Evolutionary conservation across 441 rosid genomes (phyloP), one percentile per base, ranked within the genome.

Genomic region (Geranium incanum): DNA sequence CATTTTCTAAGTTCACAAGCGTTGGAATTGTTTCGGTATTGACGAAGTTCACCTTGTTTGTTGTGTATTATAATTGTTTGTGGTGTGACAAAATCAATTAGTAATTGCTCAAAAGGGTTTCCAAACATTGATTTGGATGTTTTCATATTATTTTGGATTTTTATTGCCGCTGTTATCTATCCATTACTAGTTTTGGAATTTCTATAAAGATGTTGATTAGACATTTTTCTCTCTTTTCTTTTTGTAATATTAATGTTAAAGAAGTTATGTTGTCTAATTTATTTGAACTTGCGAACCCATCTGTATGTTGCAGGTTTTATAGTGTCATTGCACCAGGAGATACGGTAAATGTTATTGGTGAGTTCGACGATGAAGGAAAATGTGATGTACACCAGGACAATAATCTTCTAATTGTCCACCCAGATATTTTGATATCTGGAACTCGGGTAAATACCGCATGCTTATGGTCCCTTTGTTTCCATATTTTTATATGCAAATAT

Each of bases 281-380:
- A n/a, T n/a, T n/a, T 4, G 62, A 36, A 64, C 67, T 15, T 28
- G 16, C 33, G 11, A 8, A 28, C 39, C 39, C 28, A 28, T 64
- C 33, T 28, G 38, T 62, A 64, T 36, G 70, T 67, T 71, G 23
- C 88, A 95, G 98, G 99, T 87, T 79, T 78, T 84, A 89, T 82
- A 88, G 90, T 84, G 84, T 83, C 23, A 79, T 93, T 71, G 84
- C 93, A 74, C 99, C 99, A 52, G 99, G 99, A 79, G 97, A 95
- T 78, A 87, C 99, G 33, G 88, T 93, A 68, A 93, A 89, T 74
- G 92, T 91, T 68, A 88, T 93, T 65, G 99, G 98, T 52, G 88
- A 85, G 43, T 95, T 95, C 82, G 92, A 91, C 74, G 88, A 81
- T 36, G 84, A 81, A 55, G 94, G 93, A 71, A 95, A 84, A 79